phyloP scores from a whole-genome alignment of 306 rosid genomes.

The Begonia masoniana region DNA sequence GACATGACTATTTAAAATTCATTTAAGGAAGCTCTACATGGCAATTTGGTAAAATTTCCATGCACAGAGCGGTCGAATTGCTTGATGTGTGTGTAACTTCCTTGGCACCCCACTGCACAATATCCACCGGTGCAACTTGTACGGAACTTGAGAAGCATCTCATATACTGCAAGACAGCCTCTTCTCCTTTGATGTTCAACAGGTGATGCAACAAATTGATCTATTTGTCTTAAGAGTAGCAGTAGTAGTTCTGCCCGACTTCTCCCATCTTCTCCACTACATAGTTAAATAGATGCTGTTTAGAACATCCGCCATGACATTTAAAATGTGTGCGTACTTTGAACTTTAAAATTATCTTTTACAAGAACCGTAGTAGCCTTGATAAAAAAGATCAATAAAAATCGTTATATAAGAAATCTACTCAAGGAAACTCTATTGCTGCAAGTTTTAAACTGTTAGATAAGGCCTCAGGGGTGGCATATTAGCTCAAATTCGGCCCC shows the following conservation, averaged over 20 bases:
- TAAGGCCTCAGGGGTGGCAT: too few relatives aligned
- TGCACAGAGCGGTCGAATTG: constrained; percentile 57
- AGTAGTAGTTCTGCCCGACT: constrained; percentile 87
- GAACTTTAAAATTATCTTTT: too few relatives aligned
- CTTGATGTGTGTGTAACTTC: constrained; percentile 72
- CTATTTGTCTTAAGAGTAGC: constrained; percentile 88
- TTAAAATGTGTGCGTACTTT: too few relatives aligned
- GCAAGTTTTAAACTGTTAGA: too few relatives aligned
- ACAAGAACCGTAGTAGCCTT: too few relatives aligned
- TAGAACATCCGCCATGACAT: too few relatives aligned
- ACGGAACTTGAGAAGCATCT: constrained; percentile 92
- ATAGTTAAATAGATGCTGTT: constrained; percentile 13
- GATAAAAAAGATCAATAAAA: too few relatives aligned
- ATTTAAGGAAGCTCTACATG: constrained; percentile 48
- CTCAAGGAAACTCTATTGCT: too few relatives aligned
- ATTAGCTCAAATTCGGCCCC: too few relatives aligned
- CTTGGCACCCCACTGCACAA: constrained; percentile 81
- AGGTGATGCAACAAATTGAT: constrained; percentile 74
- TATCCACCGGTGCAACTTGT: constrained; percentile 70
- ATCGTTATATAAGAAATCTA: too few relatives aligned
- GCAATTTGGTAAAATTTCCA: constrained; percentile 68
- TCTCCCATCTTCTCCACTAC: constrained; percentile 97
- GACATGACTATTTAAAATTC: not conserved
- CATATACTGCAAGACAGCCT: constrained; percentile 88
- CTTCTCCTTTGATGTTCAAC: constrained; percentile 82